Conservation (phyloP, 1,284 basidiomycete genomes). For the Leccinum pachyderme region DNA sequence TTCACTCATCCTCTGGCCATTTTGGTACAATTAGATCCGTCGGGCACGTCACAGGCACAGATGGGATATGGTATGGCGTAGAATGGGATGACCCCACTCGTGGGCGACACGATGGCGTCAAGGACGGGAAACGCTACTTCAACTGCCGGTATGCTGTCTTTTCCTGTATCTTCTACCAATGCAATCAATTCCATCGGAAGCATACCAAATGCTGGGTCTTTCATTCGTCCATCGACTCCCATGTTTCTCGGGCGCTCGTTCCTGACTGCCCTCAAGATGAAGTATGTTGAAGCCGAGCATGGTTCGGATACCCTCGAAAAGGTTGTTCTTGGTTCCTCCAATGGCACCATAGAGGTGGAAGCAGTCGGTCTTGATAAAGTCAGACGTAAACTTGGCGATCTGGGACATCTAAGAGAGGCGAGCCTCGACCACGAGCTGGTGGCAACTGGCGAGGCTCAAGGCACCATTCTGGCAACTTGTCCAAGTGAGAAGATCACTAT, state of each 20-base stretch:
- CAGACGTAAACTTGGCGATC: constrained; percentile 61
- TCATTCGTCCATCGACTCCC: constrained; percentile 63
- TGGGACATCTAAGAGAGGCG: constrained; percentile 71
- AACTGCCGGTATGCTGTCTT: constrained; percentile 59
- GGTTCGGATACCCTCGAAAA: constrained; percentile 54
- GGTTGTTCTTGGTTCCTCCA: constrained; percentile 78
- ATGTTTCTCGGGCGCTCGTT: constrained; percentile 70
- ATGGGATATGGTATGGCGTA: constrained; percentile 84
- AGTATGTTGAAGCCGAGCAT: constrained; percentile 69
- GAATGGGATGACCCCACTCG: constrained; percentile 89
- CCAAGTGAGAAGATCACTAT: constrained; percentile 59
- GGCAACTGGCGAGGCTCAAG: constrained; percentile 52
- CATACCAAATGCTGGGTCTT: constrained; percentile 62
- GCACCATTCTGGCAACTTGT: constrained; percentile 58
- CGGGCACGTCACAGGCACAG: constrained; percentile 64
- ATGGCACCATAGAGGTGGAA: constrained; percentile 81
- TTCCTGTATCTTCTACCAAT: neutral
- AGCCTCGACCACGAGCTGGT: constrained; percentile 75
- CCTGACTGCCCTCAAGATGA: constrained; percentile 67
- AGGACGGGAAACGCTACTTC: constrained; percentile 81
- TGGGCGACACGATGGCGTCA: constrained; percentile 86
- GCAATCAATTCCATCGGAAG: constrained; percentile 34
- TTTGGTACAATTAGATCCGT: constrained; percentile 71
- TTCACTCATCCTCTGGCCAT: constrained; percentile 45
- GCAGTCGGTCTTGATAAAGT: constrained; percentile 83